Percentiles rank a stretch among this genome's conserved stretches.
Evolutionary conservation across 2,329 filamentous ascomycete genomes (phyloP).

Genomic region (Aspergillus neotritici): DNA sequence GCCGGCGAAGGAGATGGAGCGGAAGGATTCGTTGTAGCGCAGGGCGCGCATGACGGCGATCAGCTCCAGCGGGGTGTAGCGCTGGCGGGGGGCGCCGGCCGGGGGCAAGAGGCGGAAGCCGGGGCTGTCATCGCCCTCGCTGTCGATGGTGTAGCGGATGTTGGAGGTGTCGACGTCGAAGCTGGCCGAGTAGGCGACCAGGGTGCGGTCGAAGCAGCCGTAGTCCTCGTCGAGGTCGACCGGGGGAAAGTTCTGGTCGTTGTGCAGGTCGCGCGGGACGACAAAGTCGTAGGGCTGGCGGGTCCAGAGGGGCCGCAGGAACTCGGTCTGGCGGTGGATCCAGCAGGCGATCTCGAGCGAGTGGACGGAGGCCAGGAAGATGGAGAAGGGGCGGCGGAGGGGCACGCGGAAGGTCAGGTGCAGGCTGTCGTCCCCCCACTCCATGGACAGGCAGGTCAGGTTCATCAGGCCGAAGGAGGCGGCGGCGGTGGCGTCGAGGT

Average conservation of each 20-base stretch:
- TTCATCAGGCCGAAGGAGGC: conserved; percentile 60
- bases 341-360: conserved; percentile 60
- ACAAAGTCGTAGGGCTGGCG: conserved; percentile 58
- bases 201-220: conserved; percentile 59
- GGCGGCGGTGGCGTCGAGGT: conserved; percentile 46
- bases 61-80: conserved; percentile 59
- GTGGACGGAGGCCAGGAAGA: conserved; percentile 59
- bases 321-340: conserved; percentile 57
- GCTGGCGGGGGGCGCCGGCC: conserved; percentile 41
- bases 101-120: conserved; percentile 60
- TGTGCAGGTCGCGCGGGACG: conserved; percentile 52
- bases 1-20: conserved; percentile 61
- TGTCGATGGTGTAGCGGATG: conserved; percentile 59
- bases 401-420: conserved; percentile 60
- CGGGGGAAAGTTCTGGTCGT: conserved; percentile 44
- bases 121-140: conserved; percentile 60
- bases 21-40: conserved; percentile 65
- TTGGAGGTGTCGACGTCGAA: conserved; percentile 63
- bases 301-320: conserved; percentile 60
- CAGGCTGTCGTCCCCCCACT: conserved; percentile 60
- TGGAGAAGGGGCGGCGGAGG: conserved; percentile 48
- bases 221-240: conserved; percentile 53
- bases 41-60: conserved; percentile 64
- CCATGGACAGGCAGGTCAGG: conserved; percentile 55
- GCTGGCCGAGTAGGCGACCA: conserved; percentile 64